Conservation (phyloP, 805 yeast genomes). For the Metschnikowia henanensis region DNA sequence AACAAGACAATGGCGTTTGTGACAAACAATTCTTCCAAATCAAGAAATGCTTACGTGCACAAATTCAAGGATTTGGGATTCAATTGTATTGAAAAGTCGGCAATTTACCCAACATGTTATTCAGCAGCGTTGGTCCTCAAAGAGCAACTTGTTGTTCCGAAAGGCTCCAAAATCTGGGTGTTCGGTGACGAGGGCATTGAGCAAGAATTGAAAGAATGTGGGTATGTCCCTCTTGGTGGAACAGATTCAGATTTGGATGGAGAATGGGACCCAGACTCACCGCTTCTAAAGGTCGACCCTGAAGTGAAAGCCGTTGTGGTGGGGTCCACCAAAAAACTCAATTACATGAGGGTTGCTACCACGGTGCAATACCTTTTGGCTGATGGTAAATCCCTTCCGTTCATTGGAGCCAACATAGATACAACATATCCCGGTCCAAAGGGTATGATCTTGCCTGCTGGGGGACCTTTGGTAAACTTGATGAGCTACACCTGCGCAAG, state of each 20-base stretch:
- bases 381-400: slow-evolving; percentile 32
- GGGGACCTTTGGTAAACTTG: slow-evolving; percentile 39
- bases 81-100: slow-evolving; percentile 25
- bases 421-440: slow-evolving; percentile 39
- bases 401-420: slow-evolving; percentile 43
- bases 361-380: slow-evolving; percentile 39
- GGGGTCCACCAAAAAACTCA: slow-evolving; percentile 38
- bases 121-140: slow-evolving; percentile 32
- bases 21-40: slow-evolving; percentile 40
- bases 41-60: slow-evolving; percentile 31
- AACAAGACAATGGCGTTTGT: slow-evolving; percentile 34
- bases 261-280: slow-evolving; percentile 26
- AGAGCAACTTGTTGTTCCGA: slow-evolving; percentile 24
- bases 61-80: slow-evolving; percentile 36
- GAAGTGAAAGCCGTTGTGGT: slow-evolving; percentile 42
- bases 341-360: slow-evolving; percentile 37
- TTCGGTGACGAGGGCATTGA: slow-evolving; percentile 41
- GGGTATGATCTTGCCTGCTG: slow-evolving; percentile 40
- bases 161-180: slow-evolving; percentile 40
- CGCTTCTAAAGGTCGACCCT: slow-evolving; percentile 32
- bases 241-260: slow-evolving; percentile 27
- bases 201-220: slow-evolving; percentile 31
- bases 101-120: slow-evolving; percentile 39
- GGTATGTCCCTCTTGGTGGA: slow-evolving; percentile 38
- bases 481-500: slow-evolving; percentile 37